Evolutionary conservation across 1,284 basidiomycete species (phyloP), one percentile per base, ranked within the genome.

Genomic region (Ustilago trichophora): DNA sequence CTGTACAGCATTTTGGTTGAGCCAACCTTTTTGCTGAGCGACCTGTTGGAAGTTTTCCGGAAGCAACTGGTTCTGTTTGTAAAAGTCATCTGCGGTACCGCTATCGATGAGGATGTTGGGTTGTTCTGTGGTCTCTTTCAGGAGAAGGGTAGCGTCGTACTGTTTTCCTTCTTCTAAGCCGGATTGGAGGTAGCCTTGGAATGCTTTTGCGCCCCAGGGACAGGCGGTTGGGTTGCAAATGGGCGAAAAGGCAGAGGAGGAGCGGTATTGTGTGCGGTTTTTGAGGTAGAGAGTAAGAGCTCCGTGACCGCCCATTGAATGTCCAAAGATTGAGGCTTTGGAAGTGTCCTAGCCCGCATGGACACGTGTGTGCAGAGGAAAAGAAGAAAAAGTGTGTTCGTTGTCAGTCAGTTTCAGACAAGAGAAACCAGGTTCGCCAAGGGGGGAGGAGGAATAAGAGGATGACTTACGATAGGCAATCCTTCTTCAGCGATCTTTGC

Each of bases 171-270:
- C 93, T 51, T 89, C 86, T 16, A 89, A 65, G 3, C 91, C 92
- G 16, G 83, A 19, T 11, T 47, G 29, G 44, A 98, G 87, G 83
- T 97, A 98, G n/a, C 92, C 91, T 18, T 69, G 78, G 83, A 98
- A 97, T 0, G 93, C 94, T 80, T 95, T 96, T 74, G 90, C 85
- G 26, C 96, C 95, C 94, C 95, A 97, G 0, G 90, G 88, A 47
- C 89, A 91, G 43, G 88, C 85, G 12, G 89, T 89, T 0, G 96
- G 94, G 83, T 98, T 96, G 74, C 88, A 84, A 63, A 97, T 91
- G 2, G 95, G 94, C 19, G 95, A 85, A 81, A 98, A 98, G 0
- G 92, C 96, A 10, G 92, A 95, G n/a, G 87, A 90, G 19, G 92
- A 94, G 59, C 88, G 88, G 84, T 91, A 98, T 63, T 87, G 52